phyloP scores from a whole-genome alignment of 352 stramenopile species.

The Phytopythium vexans region DNA sequence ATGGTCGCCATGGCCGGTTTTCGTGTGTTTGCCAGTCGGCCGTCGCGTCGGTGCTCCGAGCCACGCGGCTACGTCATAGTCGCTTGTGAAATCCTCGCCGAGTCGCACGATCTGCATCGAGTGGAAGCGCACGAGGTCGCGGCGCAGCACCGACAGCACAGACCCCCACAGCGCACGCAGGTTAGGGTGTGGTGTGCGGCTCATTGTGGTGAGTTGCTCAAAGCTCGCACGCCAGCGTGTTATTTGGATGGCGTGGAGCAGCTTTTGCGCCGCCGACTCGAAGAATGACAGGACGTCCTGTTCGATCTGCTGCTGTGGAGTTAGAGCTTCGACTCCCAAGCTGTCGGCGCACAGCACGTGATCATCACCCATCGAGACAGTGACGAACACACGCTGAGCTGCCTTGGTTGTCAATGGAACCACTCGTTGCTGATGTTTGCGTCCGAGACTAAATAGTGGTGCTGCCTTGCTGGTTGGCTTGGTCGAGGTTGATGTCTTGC shows the following conservation, averaged over 20 bases:
- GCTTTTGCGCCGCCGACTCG: conserved; percentile 13
- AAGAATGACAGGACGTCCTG: conserved; percentile 56
- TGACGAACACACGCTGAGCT: conserved; percentile 32
- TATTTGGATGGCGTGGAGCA: conserved; percentile 32
- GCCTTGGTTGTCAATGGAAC: conserved; percentile 21
- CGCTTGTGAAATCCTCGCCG: conserved; percentile 57
- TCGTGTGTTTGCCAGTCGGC: conserved; percentile 10
- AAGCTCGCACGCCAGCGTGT: conserved; percentile 41
- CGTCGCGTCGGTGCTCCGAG: conserved; percentile 30
- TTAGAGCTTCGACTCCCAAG: conserved; percentile 43
- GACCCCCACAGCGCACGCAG: conserved; percentile 31
- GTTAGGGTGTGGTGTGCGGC: conserved; percentile 23
- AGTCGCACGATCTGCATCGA: conserved; percentile 69
- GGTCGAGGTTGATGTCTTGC: too few species aligned
- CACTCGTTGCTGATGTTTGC: background rate
- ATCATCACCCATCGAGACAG: conserved; percentile 45
- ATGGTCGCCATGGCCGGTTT: conserved; percentile 16
- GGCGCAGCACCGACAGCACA: conserved; percentile 40
- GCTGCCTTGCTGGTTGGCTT: too few species aligned
- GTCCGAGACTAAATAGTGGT: too few species aligned
- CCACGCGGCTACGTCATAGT: conserved; percentile 54
- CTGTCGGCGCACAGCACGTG: conserved; percentile 60
- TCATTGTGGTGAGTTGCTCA: conserved; percentile 37
- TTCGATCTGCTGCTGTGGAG: conserved; percentile 40
- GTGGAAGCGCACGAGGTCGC: conserved; percentile 47